Conservation (phyloP, 2,329 filamentous ascomycete genomes). For the Hypoxylon sp. region DNA sequence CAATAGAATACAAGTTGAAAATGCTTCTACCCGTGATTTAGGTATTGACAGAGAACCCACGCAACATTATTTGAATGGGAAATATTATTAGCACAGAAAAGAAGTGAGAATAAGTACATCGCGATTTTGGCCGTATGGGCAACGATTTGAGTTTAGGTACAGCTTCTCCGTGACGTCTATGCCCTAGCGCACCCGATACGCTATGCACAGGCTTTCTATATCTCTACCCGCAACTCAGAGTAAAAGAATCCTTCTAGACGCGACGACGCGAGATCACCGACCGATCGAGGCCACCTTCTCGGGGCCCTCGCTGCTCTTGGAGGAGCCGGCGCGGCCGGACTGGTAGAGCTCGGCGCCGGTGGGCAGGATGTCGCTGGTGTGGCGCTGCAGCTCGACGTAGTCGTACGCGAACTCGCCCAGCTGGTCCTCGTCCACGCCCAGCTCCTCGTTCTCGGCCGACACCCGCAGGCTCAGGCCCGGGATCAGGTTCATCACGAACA, state of each 20-base stretch:
- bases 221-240: no score
- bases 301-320: slow-evolving; percentile 39
- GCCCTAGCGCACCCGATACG: neutral
- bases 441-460: slow-evolving; percentile 70
- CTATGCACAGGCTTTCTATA: neutral
- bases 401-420: slow-evolving; percentile 86
- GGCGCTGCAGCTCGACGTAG: slow-evolving; percentile 75
- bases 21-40: no score
- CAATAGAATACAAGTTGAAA: no score
- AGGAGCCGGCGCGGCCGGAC: slow-evolving; percentile 34
- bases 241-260: no score
- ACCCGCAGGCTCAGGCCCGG: slow-evolving; percentile 75
- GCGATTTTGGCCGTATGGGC: neutral
- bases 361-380: slow-evolving; percentile 58
- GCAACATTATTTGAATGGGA: no score
- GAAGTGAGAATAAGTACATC: neutral
- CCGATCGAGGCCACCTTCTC: slow-evolving; percentile 40
- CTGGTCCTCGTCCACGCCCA: slow-evolving; percentile 76
- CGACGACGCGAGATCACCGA: neutral
- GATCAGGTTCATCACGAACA: slow-evolving; percentile 74
- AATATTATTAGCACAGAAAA: neutral
- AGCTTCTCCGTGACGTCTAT: neutral
- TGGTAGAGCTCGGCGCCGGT: slow-evolving; percentile 2
- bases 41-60: no score
- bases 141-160: neutral